A percentile compares a stretch with the other conserved stretches of the same genome.
Conservation (phyloP, 2,329 filamentous ascomycete genomes). For the Phialophora verrucosa region DNA sequence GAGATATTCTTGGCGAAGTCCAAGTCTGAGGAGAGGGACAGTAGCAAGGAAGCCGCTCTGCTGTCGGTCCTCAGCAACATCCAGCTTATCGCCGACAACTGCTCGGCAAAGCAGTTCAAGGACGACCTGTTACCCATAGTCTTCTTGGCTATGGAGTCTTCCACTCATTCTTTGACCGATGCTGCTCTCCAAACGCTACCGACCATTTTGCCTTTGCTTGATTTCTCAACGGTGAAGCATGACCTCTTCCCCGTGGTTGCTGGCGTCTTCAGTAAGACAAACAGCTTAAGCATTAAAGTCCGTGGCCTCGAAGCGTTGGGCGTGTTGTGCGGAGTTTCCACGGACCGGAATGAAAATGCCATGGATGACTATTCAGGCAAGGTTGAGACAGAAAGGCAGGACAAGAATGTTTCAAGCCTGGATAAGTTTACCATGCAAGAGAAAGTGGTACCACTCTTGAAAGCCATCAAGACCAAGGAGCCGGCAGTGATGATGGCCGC, state of each 20-base stretch:
- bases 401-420: slow-evolving; percentile 72
- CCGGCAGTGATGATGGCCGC: slow-evolving; percentile 97
- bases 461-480: slow-evolving; percentile 95
- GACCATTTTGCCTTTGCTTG: slow-evolving; percentile 81
- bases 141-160: slow-evolving; percentile 80
- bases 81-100: slow-evolving; percentile 75
- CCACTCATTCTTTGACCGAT: slow-evolving; percentile 88
- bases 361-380: slow-evolving; percentile 79
- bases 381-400: slow-evolving; percentile 52
- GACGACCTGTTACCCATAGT: slow-evolving; percentile 92
- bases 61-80: slow-evolving; percentile 91
- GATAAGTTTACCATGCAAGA: slow-evolving; percentile 99
- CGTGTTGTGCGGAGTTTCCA: slow-evolving; percentile 80
- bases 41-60: slow-evolving; percentile 82
- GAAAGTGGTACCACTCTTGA: slow-evolving; percentile 88
- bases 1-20: slow-evolving; percentile 74
- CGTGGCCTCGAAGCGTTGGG: slow-evolving; percentile 88
- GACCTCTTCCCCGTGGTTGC: slow-evolving; percentile 94
- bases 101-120: slow-evolving; percentile 90
- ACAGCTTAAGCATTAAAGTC: slow-evolving; percentile 92
- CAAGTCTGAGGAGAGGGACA: slow-evolving; percentile 72
- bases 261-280: slow-evolving; percentile 88
- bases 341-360: slow-evolving; percentile 70
- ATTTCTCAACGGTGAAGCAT: slow-evolving; percentile 96
- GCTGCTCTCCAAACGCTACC: slow-evolving; percentile 79